Base-by-base conservation (phyloP, 805 yeast genomes). In the Teunomyces tritomae region DNA sequence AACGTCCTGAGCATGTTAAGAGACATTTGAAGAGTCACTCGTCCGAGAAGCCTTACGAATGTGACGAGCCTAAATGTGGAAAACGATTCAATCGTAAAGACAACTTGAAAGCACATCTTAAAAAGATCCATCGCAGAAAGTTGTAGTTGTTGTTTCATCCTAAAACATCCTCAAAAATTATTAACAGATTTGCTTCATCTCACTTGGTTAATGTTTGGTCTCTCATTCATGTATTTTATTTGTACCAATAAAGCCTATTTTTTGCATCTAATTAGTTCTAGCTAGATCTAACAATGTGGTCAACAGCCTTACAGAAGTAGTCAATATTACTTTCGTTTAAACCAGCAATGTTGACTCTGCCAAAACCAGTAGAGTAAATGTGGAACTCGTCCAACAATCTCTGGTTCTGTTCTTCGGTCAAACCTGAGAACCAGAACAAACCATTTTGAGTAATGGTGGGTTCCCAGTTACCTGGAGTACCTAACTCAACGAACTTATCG, bases 1-100 rank as follows among this genome's bases (percentile, higher is more conserved):
- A 83, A 60, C 64, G 87, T 53, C 86, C 89, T 2, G 89, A 84
- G 57, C 89, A 84, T 62, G 89, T 84, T 27, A 84, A 80, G 60
- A 62, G 88, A 51, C 83, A 80, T 57, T 71, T 80, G 77, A 74
- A 81, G 58, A 71, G 79, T 37, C 85, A 80, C 61, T 75, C 82
- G 4, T 67, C 77, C 8, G 84, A 80, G 52, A 80, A 79, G 56
- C 85, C 85, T 6, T 80, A 71, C 54, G 74, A 69, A 49, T 80
- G 85, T 59, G 76, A 78, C 44, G 75, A 74, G 53, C 68, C 68
- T 3, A 67, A 72, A 34, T 80, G 85, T 59, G 78, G 78, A 20
- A 78, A 79, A 59, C 63, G 83, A 49, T 80, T 80, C 62, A 80
- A 80, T 59, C 63, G 85, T 52, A 80, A 79, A 58, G 85, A 80